Base-by-base conservation (phyloP, 495 filamentous ascomycete genomes). In the Penicillium macrosclerotiorum region DNA sequence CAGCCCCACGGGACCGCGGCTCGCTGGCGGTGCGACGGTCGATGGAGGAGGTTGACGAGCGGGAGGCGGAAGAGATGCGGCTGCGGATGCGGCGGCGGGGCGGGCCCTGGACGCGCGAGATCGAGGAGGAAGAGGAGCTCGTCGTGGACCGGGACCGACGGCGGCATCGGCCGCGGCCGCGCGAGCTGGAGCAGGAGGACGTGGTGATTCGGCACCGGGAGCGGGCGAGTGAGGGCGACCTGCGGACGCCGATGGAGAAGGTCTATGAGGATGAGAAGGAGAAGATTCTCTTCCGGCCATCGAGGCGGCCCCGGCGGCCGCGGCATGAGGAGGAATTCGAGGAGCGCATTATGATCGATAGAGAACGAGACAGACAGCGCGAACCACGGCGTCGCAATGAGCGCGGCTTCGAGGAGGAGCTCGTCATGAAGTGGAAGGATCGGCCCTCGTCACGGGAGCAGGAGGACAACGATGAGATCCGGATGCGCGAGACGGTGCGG, bases 11-110 rank as follows among this genome's bases (percentile, higher is more conserved):
- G 37, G 60, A 63, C 23, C 50, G 56, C 12, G 65, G 46, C 4
- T 51, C 54, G 6, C 42, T 63, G 37, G 26, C 27, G 8, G 31
- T 49, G 32, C 47, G 55, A 30, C 49, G 58, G n/a, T 40, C 51
- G 25, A 51, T 52, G 40, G 53, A 66, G 33, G 51, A 65, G 17
- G 12, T 47, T 27, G 52, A 69, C 45, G 40, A 54, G 26, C 12
- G 35, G 3, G 63, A 68, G n/a, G 57, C 47, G n/a, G 59, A 69
- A 16, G 63, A 68, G 23, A 43, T 50, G 4, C 65, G 60, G 22
- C 36, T 51, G 8, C 61, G 61, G 14, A 37, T 40, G 7, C 40
- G 36, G 23, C 9, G 33, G 3, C 38, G 50, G 5, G 31, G 40
- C 9, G 42, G 47, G 27, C 42, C 25, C 37, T 53, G 45, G 20